A percentile compares a stretch with the other conserved stretches of the same genome.
Evolutionary conservation across 768 basidiomycete genomes (phyloP).

Genomic region (Erythrobasidium yunnanense): DNA sequence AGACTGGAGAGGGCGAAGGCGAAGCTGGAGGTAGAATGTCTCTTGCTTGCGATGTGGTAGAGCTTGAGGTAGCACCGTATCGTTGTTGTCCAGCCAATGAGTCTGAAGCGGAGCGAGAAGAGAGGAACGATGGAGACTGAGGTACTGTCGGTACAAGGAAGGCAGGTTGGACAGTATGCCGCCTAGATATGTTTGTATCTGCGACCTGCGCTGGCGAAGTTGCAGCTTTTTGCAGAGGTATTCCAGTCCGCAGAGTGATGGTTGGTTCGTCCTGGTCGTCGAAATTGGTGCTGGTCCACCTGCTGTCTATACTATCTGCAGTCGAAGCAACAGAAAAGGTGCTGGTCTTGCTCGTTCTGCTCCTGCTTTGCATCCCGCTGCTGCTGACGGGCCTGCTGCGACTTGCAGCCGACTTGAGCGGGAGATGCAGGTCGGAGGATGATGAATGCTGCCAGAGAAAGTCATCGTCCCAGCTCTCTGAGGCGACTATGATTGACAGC

Average conservation of each 20-base stretch:
- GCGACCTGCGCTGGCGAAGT: neutral
- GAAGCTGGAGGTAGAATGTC: neutral
- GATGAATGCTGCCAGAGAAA: conserved; percentile 26
- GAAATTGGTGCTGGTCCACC: neutral
- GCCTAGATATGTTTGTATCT: neutral
- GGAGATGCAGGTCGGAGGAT: conserved; percentile 13
- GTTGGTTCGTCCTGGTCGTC: conserved; percentile 21
- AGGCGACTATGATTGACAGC: conserved; percentile 3
- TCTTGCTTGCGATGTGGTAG: neutral
- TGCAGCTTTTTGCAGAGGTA: neutral
- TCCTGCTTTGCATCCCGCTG: neutral
- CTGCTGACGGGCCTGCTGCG: neutral
- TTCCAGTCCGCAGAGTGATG: conserved; percentile 2
- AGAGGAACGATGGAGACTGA: neutral
- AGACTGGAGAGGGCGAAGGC: neutral
- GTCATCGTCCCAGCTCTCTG: conserved; percentile 26
- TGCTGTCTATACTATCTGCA: neutral
- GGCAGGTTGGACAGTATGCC: neutral
- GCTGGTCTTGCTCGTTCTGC: neutral
- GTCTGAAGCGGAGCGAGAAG: neutral
- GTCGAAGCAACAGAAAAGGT: neutral
- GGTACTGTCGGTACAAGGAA: neutral
- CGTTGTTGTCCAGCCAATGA: too few relatives aligned
- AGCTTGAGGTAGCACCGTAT: too few relatives aligned
- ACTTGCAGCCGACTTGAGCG: neutral